Conservation (phyloP, 495 filamentous ascomycete species). For the Entonaema liquescens region DNA sequence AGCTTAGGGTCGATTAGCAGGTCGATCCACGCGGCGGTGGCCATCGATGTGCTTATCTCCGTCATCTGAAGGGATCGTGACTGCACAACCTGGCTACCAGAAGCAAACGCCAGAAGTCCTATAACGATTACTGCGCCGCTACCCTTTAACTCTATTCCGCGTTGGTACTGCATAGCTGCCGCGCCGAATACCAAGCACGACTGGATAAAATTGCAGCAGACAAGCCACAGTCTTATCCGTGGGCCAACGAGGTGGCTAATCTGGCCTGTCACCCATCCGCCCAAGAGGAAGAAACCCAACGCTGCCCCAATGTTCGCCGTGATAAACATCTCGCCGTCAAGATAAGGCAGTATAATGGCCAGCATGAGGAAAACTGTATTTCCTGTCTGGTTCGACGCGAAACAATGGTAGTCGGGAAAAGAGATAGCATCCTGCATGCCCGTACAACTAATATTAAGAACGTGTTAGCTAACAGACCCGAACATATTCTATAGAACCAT, state of each 20-base stretch:
- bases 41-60: conserved; percentile 74
- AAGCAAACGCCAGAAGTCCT: conserved; percentile 62
- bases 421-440: conserved; percentile 67
- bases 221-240: conserved; percentile 60
- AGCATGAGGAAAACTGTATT: conserved; percentile 68
- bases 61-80: conserved; percentile 62
- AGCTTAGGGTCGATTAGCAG: conserved; percentile 64
- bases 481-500: neutral
- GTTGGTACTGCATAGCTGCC: conserved; percentile 55
- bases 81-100: conserved; percentile 68
- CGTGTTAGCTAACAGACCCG: conserved; percentile 24
- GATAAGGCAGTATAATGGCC: conserved; percentile 59
- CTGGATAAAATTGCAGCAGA: conserved; percentile 62
- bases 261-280: conserved; percentile 64
- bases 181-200: conserved; percentile 63
- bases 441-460: conserved; percentile 38
- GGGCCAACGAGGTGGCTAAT: conserved; percentile 61
- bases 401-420: conserved; percentile 70
- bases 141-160: conserved; percentile 47
- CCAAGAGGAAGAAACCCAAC: conserved; percentile 63
- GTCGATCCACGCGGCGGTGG: conserved; percentile 70
- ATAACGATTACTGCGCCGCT: conserved; percentile 54
- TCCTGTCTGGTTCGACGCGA: conserved; percentile 72
- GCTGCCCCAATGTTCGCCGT: conserved; percentile 62
- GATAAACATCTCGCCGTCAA: conserved; percentile 57